Base-by-base conservation (phyloP, 2,329 filamentous ascomycete species). In the Xylariaceae sp. region DNA sequence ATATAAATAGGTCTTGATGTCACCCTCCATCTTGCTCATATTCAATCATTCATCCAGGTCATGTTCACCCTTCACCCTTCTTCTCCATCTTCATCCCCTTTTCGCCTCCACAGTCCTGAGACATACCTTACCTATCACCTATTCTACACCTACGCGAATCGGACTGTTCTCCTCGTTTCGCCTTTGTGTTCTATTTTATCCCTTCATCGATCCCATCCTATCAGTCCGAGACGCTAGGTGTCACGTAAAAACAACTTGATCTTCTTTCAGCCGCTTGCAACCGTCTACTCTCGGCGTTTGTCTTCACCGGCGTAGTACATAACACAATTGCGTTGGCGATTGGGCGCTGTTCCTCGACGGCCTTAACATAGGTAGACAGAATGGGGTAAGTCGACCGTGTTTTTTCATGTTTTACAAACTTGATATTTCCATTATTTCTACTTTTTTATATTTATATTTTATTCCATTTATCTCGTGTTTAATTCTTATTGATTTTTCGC, bases 141-240 rank as follows among this genome's bases (percentile, higher is more conserved):
- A 45, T n/a, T 45, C 13, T n/a, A 45, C 10, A 45, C 41, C 41
- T 45, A 45, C 41, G 11, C 10, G n/a, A 45, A 45, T 45, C 41
- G 13, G 37, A 41, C 37, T 8, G 49, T 11, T 51, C 48, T 30
- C 34, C 30, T 17, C 37, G 6, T 50, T 30, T 17, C 37, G 34
- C 53, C n/a, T 52, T 35, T 39, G 15, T 49, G 52, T 57, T 55
- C 23, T 50, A 55, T 58, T 35, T 30, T 39, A 53, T 50, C 23
- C 13, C 44, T 58, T 45, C 30, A 37, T 11, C 9, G 15, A 54
- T 34, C 6, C 17, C 23, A 9, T 15, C 48, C 10, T 55, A n/a
- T 8, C 17, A n/a, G 18, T 18, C 13, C 30, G 15, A 30, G 13
- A 54, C 35, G 15, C 41, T 15, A 15, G 41, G 10, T 45, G 13